These are phyloP conservation scores for Phylloporus arenicola DNA, from an alignment of 768 basidiomycete genomes.

Conservation along the genomic window DNA sequence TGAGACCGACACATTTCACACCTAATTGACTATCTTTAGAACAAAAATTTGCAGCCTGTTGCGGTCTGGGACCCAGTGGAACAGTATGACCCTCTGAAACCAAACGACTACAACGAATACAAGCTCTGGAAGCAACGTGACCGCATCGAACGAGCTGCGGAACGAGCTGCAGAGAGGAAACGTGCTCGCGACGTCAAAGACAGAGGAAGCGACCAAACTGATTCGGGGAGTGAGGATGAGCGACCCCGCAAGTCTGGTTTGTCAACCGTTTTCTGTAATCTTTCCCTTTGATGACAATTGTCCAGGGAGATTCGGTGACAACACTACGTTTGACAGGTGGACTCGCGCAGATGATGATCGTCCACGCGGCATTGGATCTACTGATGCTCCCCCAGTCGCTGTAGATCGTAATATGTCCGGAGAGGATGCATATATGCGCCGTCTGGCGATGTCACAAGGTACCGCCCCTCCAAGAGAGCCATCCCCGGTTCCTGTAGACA, in stretches of 20 bases:
- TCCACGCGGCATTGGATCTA: slow-evolving; percentile 22
- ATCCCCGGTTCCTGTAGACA: slow-evolving; percentile 36
- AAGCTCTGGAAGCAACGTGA: slow-evolving; percentile 76
- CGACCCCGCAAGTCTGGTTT: slow-evolving; percentile 66
- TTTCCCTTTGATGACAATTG: slow-evolving; percentile 19
- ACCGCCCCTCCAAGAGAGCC: slow-evolving; percentile 13
- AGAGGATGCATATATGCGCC: slow-evolving; percentile 76
- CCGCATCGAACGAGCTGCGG: slow-evolving; percentile 61
- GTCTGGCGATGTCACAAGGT: slow-evolving; percentile 61
- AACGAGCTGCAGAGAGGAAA: slow-evolving; percentile 58
- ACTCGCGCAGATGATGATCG: slow-evolving; percentile 47
- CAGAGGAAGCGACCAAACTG: slow-evolving; percentile 54
- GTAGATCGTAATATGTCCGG: slow-evolving; percentile 54
- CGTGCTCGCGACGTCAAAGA: slow-evolving; percentile 46
- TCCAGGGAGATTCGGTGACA: slow-evolving; percentile 33
- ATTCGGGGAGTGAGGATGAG: slow-evolving; percentile 62
- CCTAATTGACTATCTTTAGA: slow-evolving; percentile 34
- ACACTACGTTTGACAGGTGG: slow-evolving; percentile 48
- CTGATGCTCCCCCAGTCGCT: slow-evolving; percentile 29
- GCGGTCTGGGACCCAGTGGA: slow-evolving; percentile 74
- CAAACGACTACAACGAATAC: slow-evolving; percentile 87
- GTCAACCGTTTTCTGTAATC: slow-evolving; percentile 7
- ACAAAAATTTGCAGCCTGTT: slow-evolving; percentile 51
- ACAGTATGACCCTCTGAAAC: slow-evolving; percentile 73
- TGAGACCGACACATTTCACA: not conserved